Percentiles rank a stretch among this genome's conserved stretches.
Conservation (phyloP, 352 stramenopile genomes). For the Phytophthora ramorum region DNA sequence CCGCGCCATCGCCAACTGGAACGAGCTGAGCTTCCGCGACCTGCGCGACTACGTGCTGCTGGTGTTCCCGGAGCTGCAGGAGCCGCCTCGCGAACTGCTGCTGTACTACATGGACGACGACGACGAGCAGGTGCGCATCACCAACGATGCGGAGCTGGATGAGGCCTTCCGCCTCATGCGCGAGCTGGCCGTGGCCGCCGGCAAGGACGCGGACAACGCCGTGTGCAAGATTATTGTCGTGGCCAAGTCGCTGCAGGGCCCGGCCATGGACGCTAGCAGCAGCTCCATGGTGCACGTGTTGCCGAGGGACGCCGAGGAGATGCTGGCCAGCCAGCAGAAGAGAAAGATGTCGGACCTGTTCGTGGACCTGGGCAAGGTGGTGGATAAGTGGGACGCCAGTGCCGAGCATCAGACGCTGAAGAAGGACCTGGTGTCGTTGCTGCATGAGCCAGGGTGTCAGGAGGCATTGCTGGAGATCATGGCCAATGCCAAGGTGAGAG, state of each 20-base stretch:
- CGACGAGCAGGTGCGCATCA: conserved; percentile 83
- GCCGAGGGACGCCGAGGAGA: conserved; percentile 45
- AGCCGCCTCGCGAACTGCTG: conserved; percentile 42
- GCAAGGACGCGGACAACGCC: conserved; percentile 46
- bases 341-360: conserved; percentile 76
- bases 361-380: conserved; percentile 75
- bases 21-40: conserved; percentile 62
- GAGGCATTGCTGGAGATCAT: conserved; percentile 80
- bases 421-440: conserved; percentile 72
- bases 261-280: conserved; percentile 36
- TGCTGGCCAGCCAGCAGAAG: conserved; percentile 64
- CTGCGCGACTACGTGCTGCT: conserved; percentile 73
- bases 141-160: conserved; percentile 80
- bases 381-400: conserved; percentile 75
- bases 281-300: conserved; percentile 28
- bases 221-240: conserved; percentile 82
- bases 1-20: conserved; percentile 35
- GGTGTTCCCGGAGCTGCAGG: conserved; percentile 66
- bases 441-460: conserved; percentile 80
- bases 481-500: conserved; percentile 53
- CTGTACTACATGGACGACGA: conserved; percentile 89
- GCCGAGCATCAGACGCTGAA: conserved; percentile 68
- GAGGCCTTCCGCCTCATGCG: conserved; percentile 84
- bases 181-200: conserved; percentile 55
- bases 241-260: conserved; percentile 28